These are phyloP conservation scores for Termitomyces sp. DNA, from an alignment of 768 basidiomycete genomes.

Conservation along the genomic window DNA sequence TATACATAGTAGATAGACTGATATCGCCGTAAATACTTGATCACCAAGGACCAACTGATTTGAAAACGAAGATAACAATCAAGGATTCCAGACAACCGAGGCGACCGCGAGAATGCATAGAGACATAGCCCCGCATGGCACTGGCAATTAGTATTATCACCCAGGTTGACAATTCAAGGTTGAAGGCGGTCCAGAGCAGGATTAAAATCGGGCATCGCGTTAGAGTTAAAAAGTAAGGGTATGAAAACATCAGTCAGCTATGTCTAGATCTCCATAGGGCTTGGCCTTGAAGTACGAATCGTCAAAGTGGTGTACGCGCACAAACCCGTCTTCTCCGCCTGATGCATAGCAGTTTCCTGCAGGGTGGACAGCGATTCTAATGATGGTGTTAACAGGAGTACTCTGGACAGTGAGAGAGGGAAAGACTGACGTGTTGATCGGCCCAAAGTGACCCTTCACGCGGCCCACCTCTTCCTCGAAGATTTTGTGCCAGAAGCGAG, in stretches of 20 bases:
- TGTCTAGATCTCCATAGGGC: conserved; percentile 88
- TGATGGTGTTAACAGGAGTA: conserved; percentile 3
- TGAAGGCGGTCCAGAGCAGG: background rate
- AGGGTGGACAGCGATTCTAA: conserved; percentile 90
- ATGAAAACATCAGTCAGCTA: conserved; percentile 38
- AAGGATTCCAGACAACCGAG: background rate
- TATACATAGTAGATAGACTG: background rate
- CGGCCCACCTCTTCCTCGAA: conserved; percentile 97
- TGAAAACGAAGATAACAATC: background rate
- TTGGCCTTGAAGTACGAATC: conserved; percentile 90
- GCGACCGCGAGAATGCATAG: background rate
- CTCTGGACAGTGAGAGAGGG: background rate
- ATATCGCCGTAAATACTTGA: background rate
- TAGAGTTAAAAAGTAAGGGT: background rate
- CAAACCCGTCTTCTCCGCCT: conserved; percentile 95
- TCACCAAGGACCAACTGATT: background rate
- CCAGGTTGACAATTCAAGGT: background rate
- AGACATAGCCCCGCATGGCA: background rate
- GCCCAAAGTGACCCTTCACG: conserved; percentile 96
- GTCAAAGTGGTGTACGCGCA: conserved; percentile 90
- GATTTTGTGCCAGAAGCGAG: conserved; percentile 96
- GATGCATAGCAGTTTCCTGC: conserved; percentile 86
- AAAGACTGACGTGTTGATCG: conserved; percentile 84
- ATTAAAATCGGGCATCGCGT: background rate
- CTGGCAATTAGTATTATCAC: too few species aligned